phyloP scores from a whole-genome alignment of 2,329 filamentous ascomycete species.

The Xylariaceae sp. region DNA sequence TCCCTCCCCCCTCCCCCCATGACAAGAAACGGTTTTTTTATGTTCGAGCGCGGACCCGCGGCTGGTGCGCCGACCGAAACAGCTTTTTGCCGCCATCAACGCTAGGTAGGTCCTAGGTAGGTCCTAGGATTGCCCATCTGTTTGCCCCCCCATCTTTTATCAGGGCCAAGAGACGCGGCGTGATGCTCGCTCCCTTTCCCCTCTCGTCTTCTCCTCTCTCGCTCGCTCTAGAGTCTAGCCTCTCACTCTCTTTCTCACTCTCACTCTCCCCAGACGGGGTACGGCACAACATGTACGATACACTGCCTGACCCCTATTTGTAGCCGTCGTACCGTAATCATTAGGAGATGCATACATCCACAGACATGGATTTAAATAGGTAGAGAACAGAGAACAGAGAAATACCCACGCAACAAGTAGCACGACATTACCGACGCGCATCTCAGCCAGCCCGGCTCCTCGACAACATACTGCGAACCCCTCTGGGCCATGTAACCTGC shows the following conservation, averaged over 20 bases:
- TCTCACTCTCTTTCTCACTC: too few species aligned
- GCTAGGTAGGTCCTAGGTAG: too few species aligned
- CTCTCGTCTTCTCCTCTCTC: neutral
- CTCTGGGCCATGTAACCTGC: constrained; percentile 17
- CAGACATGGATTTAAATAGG: neutral
- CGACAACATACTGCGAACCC: constrained; percentile 16
- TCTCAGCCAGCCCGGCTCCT: constrained; percentile 11
- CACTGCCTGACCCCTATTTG: too few species aligned
- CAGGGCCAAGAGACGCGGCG: constrained; percentile 10
- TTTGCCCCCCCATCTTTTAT: neutral
- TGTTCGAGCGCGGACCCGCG: constrained; percentile 13
- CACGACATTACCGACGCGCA: constrained; percentile 1
- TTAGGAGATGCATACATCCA: neutral
- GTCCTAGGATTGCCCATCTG: neutral
- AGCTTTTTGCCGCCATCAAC: constrained; percentile 5
- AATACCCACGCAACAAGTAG: neutral
- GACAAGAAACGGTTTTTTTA: constrained; percentile 17
- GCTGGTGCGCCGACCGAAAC: constrained; percentile 25
- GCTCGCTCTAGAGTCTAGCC: neutral
- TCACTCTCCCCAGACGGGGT: too few species aligned
- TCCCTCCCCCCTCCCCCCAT: neutral
- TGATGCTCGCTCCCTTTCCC: neutral
- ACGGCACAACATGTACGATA: too few species aligned
- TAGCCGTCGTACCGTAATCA: neutral
- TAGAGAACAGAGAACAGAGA: too few species aligned